These are phyloP conservation scores for Penicillium lividum DNA, from an alignment of 495 filamentous ascomycete genomes.

Conservation along the genomic window DNA sequence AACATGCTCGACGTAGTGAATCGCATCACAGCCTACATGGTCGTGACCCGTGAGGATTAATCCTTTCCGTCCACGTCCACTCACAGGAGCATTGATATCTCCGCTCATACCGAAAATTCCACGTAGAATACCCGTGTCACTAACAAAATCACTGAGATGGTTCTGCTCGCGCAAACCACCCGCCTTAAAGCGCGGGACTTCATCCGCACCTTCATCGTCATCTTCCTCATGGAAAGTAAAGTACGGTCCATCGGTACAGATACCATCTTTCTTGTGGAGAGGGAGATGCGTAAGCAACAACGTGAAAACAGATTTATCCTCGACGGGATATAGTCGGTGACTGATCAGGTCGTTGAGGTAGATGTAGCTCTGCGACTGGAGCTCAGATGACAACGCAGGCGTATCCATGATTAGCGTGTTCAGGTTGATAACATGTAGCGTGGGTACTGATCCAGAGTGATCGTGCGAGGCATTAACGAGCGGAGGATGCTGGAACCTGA, in stretches of 20 bases:
- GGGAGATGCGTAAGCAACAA: constrained; percentile 91
- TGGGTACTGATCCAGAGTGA: constrained; percentile 34
- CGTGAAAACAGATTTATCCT: constrained; percentile 67
- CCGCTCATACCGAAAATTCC: constrained; percentile 78
- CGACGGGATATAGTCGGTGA: constrained; percentile 63
- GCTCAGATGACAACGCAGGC: constrained; percentile 61
- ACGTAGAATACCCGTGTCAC: constrained; percentile 64
- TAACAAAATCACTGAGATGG: constrained; percentile 70
- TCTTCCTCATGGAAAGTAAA: constrained; percentile 68
- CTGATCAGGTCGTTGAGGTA: constrained; percentile 74
- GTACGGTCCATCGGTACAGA: constrained; percentile 82
- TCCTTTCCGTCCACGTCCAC: constrained; percentile 64
- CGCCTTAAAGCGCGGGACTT: constrained; percentile 35
- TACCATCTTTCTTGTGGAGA: constrained; percentile 75
- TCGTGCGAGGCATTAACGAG: constrained; percentile 16
- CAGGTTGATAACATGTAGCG: constrained; percentile 76
- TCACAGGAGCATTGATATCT: constrained; percentile 46
- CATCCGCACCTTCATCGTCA: constrained; percentile 35
- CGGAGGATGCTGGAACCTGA: constrained; percentile 60
- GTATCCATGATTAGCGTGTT: constrained; percentile 92
- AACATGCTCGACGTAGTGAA: constrained; percentile 69
- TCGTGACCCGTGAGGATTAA: constrained; percentile 91
- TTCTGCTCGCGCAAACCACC: constrained; percentile 89
- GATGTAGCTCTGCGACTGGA: constrained; percentile 71
- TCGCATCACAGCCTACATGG: constrained; percentile 87